These are phyloP conservation scores for Syzygium grande DNA, from an alignment of 345 rosid genomes.

Conservation along the genomic window DNA sequence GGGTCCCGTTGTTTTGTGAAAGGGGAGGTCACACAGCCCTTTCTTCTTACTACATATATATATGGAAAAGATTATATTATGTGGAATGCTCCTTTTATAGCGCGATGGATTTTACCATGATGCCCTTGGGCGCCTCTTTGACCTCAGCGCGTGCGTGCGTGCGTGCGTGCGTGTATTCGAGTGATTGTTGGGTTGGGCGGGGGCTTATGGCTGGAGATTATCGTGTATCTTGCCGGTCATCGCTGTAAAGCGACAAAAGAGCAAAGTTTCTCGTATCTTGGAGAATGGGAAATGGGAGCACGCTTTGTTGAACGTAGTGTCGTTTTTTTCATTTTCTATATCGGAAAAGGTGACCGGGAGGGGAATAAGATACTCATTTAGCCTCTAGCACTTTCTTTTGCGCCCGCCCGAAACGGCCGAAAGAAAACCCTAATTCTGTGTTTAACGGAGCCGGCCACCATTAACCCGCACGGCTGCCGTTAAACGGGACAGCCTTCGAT, in stretches of 20 bases:
- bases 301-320: not conserved
- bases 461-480: too few relatives aligned
- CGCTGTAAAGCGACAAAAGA: not conserved
- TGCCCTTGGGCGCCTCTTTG: not conserved
- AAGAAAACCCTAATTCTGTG: not conserved
- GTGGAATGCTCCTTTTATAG: not conserved
- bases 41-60: not conserved
- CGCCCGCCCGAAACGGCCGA: not conserved
- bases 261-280: not conserved
- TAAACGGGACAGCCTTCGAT: too few relatives aligned
- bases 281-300: not conserved
- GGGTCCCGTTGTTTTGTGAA: not conserved
- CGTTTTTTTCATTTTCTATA: not conserved
- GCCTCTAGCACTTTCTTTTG: not conserved
- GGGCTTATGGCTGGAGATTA: not conserved
- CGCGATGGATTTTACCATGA: not conserved
- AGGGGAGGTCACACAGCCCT: not conserved
- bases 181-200: not conserved
- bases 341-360: not conserved
- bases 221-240: not conserved
- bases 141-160: not conserved
- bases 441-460: too few relatives aligned
- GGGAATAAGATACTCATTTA: not conserved
- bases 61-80: not conserved
- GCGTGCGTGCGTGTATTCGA: too few relatives aligned